phyloP scores from a whole-genome alignment of 2,329 filamentous ascomycete species.

The Ascocoryne sarcoides region DNA sequence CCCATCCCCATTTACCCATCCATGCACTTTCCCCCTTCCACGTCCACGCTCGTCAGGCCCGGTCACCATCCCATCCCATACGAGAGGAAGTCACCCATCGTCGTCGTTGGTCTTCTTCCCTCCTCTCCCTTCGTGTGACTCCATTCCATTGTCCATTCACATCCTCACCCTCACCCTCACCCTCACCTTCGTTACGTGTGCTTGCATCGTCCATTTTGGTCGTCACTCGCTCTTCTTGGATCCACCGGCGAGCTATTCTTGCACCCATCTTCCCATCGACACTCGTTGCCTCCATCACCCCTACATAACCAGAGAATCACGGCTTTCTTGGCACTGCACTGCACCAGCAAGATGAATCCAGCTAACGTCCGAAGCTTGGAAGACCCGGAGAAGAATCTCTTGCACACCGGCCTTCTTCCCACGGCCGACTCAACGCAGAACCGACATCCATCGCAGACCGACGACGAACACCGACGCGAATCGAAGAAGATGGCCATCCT shows the following conservation, averaged over 20 bases:
- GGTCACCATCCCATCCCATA: neutral
- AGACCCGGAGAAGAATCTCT: constrained; percentile 8
- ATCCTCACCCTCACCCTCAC: neutral
- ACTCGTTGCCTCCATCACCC: constrained; percentile 1
- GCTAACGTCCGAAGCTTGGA: constrained; percentile 15
- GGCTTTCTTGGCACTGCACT: constrained; percentile 1
- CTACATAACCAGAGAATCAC: neutral
- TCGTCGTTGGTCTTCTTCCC: too few species aligned
- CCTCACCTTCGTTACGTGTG: neutral
- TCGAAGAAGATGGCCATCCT: constrained; percentile 32
- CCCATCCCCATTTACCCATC: neutral
- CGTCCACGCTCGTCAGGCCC: too few species aligned
- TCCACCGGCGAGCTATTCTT: neutral
- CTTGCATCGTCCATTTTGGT: neutral
- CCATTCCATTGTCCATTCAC: neutral
- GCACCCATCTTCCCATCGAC: neutral
- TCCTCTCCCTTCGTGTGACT: neutral
- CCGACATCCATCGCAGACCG: constrained; percentile 6
- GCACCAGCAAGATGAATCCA: constrained; percentile 9
- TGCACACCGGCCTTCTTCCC: neutral
- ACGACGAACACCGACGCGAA: neutral
- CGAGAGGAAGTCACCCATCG: neutral
- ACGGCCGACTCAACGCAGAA: constrained; percentile 1
- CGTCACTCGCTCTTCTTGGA: neutral
- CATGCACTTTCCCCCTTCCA: neutral